Base-by-base conservation (phyloP, 2,329 filamentous ascomycete genomes). In the Fonsecaea monophora region DNA sequence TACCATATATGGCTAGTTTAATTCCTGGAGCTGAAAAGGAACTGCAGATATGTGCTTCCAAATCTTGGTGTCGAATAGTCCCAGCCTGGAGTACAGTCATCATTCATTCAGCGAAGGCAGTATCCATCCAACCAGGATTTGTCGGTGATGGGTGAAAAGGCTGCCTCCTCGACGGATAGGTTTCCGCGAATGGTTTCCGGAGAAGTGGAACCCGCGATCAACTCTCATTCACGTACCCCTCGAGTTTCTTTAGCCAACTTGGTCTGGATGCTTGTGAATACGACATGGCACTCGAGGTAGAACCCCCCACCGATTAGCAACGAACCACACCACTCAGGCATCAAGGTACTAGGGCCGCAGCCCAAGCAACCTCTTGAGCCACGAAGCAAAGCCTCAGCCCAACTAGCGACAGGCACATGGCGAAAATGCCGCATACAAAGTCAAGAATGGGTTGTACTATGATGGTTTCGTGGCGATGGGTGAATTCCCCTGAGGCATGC, bases 341-440 rank as follows among this genome's bases (percentile, higher is more conserved):
- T 50, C 45, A 50, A 50, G 8, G 3, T 50, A n/a, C 42, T 48
- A 50, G 12, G 18, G 45, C 6, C 18, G 18, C 10, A 50, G 21
- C 45, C 40, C 45, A 50, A 50, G 18, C 45, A 25, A 21, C 15
- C 45, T 55, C 30, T 55, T 35, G 25, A 55, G 53, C 34, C 53
- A 34, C 53, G n/a, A 55, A 55, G 25, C 53, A 35, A 61, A 35
- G 53, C 15, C 59, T 48, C 25, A 10, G 57, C 53, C 59, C 59
- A 61, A 61, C 59, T 53, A 40, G 50, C 18, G n/a, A n/a, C 37
- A 53, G 10, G 60, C 60, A 62, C 60, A 62, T 56, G 50, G 60
- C 60, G 48, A 62, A 62, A 62, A 62, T 62, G 60, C 60, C 60
- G 60, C 60, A 62, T 48, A 34, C 50, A 62, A 35, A 38, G 21